A percentile compares a stretch with the other conserved stretches of the same genome.
Evolutionary conservation across 2,329 filamentous ascomycete species (phyloP).

Genomic region (Aspergillus versicolor): DNA sequence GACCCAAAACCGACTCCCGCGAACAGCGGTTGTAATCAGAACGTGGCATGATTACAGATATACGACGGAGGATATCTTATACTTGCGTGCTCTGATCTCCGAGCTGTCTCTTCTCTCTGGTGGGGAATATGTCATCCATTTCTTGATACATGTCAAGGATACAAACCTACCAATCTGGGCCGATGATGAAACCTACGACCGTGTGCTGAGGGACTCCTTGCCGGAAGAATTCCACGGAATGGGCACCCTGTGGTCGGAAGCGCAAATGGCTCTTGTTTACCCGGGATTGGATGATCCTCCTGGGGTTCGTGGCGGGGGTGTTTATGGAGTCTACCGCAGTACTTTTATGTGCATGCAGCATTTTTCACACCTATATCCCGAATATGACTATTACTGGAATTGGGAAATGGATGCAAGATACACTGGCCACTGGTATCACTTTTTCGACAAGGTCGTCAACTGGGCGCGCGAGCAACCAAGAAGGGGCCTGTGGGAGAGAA

Average conservation of each 20-base stretch:
- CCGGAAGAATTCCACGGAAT: slow-evolving; percentile 83
- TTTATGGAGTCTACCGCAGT: slow-evolving; percentile 90
- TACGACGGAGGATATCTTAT: slow-evolving; percentile 73
- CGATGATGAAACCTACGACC: slow-evolving; percentile 70
- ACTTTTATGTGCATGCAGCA: slow-evolving; percentile 93
- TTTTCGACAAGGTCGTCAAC: slow-evolving; percentile 66
- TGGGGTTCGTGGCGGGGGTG: slow-evolving; percentile 68
- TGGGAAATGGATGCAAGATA: slow-evolving; percentile 83
- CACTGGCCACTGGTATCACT: slow-evolving; percentile 78
- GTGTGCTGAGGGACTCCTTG: slow-evolving; percentile 69
- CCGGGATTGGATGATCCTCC: slow-evolving; percentile 80
- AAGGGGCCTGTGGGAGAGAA: slow-evolving; percentile 80
- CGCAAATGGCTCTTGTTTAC: slow-evolving; percentile 88
- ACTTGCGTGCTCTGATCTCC: slow-evolving; percentile 76
- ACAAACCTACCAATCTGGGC: slow-evolving; percentile 77
- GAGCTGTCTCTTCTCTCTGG: slow-evolving; percentile 76
- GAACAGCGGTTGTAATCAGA: slow-evolving; percentile 75
- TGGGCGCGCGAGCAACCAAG: slow-evolving; percentile 74
- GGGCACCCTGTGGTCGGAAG: slow-evolving; percentile 88
- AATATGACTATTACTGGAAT: slow-evolving; percentile 83
- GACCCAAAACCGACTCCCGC: slow-evolving; percentile 38
- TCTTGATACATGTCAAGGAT: slow-evolving; percentile 82
- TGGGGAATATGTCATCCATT: slow-evolving; percentile 78
- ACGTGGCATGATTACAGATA: slow-evolving; percentile 79
- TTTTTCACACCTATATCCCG: slow-evolving; percentile 77